These are phyloP conservation scores for Colletotrichum musicola DNA, from an alignment of 2,329 filamentous ascomycete genomes.

Conservation along the genomic window DNA sequence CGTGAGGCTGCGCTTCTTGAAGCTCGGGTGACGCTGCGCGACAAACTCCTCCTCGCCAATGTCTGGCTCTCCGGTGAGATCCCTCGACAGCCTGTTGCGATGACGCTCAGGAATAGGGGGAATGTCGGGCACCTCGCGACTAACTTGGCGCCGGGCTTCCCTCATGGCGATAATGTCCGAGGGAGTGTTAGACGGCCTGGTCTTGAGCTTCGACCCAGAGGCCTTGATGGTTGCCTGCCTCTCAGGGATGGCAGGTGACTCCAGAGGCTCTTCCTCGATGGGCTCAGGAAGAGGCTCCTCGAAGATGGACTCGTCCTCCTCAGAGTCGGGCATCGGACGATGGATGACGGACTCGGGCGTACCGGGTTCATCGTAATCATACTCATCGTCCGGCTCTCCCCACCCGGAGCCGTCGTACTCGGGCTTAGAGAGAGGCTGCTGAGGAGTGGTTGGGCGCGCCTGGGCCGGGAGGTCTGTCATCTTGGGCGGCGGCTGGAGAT, in stretches of 20 bases:
- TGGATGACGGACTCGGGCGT: conserved; percentile 94
- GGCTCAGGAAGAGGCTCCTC: conserved; percentile 47
- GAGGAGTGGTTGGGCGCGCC: conserved; percentile 62
- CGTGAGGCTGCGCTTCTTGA: conserved; percentile 86
- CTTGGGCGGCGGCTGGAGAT: conserved; percentile 45
- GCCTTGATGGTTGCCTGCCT: conserved; percentile 90
- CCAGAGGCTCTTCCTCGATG: conserved; percentile 56
- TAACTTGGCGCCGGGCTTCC: conserved; percentile 86
- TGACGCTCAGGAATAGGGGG: conserved; percentile 74
- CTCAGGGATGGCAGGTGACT: conserved; percentile 80
- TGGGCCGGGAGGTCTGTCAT: conserved; percentile 53
- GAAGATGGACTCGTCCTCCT: conserved; percentile 45
- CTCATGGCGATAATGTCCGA: conserved; percentile 88
- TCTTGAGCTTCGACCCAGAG: conserved; percentile 87
- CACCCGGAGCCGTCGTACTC: conserved; percentile 75
- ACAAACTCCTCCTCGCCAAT: conserved; percentile 58
- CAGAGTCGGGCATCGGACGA: conserved; percentile 70
- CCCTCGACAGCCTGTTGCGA: conserved; percentile 65
- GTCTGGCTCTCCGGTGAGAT: conserved; percentile 55
- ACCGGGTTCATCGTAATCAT: conserved; percentile 68
- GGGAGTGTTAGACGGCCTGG: conserved; percentile 87
- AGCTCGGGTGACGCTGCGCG: conserved; percentile 75
- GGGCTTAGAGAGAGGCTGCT: conserved; percentile 65
- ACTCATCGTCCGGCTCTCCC: conserved; percentile 68
- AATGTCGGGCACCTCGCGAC: conserved; percentile 74